Conservation (phyloP, 2,329 filamentous ascomycete genomes). For the Lecanicillium sp. region DNA sequence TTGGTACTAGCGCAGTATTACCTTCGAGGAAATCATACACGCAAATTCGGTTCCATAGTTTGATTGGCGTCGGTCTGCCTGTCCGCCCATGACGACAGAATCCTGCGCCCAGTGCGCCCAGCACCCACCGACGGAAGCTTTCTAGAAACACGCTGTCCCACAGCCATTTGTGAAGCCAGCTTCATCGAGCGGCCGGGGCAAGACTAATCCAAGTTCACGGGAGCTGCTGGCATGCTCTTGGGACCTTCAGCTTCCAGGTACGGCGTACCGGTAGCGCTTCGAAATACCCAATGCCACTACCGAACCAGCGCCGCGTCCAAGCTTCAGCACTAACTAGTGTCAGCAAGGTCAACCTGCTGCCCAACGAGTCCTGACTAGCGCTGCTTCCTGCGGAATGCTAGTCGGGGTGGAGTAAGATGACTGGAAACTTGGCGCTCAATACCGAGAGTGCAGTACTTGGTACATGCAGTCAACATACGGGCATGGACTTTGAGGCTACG, state of each 20-base stretch:
- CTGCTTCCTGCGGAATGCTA: background rate
- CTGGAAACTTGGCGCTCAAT: no score
- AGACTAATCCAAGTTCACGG: constrained; percentile 1
- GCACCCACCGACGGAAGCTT: background rate
- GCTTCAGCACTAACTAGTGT: no score
- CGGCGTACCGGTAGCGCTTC: no score
- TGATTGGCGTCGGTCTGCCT: constrained; percentile 6
- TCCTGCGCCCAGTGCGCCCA: background rate
- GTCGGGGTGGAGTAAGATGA: constrained; percentile 7
- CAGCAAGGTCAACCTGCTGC: no score
- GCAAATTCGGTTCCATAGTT: constrained; percentile 1
- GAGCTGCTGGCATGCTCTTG: no score
- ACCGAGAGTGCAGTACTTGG: no score
- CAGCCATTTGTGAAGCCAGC: constrained; percentile 6
- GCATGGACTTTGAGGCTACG: no score
- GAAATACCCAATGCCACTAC: background rate
- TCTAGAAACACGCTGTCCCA: constrained; percentile 9
- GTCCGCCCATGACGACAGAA: constrained; percentile 3
- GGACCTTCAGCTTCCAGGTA: no score
- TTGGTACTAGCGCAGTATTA: background rate
- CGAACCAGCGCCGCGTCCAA: background rate
- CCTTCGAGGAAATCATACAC: background rate
- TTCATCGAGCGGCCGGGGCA: background rate
- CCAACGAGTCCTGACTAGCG: constrained; percentile 10
- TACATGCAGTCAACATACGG: no score